Base-by-base conservation (phyloP, 495 filamentous ascomycete genomes). In the Neurospora sp. region DNA sequence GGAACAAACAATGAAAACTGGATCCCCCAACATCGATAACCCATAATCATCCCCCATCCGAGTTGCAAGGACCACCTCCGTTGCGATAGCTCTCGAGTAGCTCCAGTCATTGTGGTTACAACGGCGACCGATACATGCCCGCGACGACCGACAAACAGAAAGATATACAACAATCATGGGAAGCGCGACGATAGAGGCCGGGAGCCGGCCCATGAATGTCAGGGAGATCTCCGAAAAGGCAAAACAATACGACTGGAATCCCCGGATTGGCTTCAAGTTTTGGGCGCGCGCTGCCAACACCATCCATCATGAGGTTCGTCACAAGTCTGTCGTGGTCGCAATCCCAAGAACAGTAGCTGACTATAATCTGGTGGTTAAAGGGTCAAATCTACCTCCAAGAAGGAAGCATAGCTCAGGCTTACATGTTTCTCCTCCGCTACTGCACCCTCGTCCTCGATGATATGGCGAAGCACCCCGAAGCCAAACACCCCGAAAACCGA, bases 261-360 rank as follows among this genome's bases (percentile, higher is more conserved):
- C 87, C 4, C 79, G 83, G 2, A 90, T 97, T 69, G 86, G 89
- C 9, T 83, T 97, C 40, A 89, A 89, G 76, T 90, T 90, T 75
- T 99, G 94, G 94, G 82, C 94, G 40, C 88, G 93, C 35, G 92
- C 94, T 3, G 92, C 93, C 10, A 87, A 92, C 44, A 90, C 90
- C 16, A 80, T 97, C 48, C 82, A 91, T 70, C 91, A 91, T 78
- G 91, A 98, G 89, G 94, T 95, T 73, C 70, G 83, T 69, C 40
- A 31, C 44, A 40, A 40, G 40, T 14, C 10, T 31, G 20, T 38
- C 10, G 2, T 16, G 27, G 42, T 9, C 12, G 7, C 22, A 35
- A 17, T 17, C 16, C 3, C 53, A 35, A 35, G 6, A 35, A 17
- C 3, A 7, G 14, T 8, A 8, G 53, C 53, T 61, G 27, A 61